A percentile compares a stretch with the other conserved stretches of the same genome.
phyloP scores from a whole-genome alignment of 2,329 filamentous ascomycete species.

The Pestalotiopsis sp. region DNA sequence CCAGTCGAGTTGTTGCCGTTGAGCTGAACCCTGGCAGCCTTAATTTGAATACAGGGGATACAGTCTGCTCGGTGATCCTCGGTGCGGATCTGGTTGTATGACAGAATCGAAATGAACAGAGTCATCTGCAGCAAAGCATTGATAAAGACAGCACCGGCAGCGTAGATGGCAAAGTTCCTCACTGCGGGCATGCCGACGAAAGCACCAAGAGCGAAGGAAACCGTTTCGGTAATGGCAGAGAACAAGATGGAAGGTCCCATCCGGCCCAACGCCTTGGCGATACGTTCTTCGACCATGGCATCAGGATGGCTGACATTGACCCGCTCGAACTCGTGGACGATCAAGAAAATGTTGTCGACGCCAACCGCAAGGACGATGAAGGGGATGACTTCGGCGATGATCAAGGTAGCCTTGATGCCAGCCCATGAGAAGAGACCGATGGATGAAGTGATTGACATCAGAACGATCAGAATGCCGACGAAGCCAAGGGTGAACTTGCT shows the following conservation, averaged over 20 bases:
- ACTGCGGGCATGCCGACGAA: constrained; percentile 98
- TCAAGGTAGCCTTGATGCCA: constrained; percentile 92
- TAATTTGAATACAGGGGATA: constrained; percentile 85
- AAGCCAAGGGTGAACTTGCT: constrained; percentile 97
- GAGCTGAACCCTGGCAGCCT: constrained; percentile 71
- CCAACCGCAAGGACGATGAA: constrained; percentile 96
- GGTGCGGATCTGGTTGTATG: constrained; percentile 88
- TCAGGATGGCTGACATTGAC: constrained; percentile 93
- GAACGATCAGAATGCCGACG: constrained; percentile 89
- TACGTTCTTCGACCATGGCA: constrained; percentile 81
- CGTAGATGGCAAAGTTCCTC: constrained; percentile 95
- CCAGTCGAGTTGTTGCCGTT: constrained; percentile 60
- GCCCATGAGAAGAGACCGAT: constrained; percentile 92
- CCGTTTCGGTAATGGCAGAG: constrained; percentile 91
- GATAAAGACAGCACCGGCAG: constrained; percentile 93
- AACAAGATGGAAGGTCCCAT: constrained; percentile 97
- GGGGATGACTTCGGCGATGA: constrained; percentile 97
- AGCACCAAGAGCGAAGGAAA: constrained; percentile 88
- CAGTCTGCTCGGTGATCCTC: constrained; percentile 90
- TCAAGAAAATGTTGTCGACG: constrained; percentile 98
- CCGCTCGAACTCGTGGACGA: constrained; percentile 96
- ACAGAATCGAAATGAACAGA: constrained; percentile 91
- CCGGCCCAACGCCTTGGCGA: constrained; percentile 85
- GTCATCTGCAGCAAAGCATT: constrained; percentile 97
- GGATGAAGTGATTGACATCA: constrained; percentile 96